Base-by-base conservation (phyloP, 108 stramenopile genomes). In the Chaetoceros tenuissimus region DNA sequence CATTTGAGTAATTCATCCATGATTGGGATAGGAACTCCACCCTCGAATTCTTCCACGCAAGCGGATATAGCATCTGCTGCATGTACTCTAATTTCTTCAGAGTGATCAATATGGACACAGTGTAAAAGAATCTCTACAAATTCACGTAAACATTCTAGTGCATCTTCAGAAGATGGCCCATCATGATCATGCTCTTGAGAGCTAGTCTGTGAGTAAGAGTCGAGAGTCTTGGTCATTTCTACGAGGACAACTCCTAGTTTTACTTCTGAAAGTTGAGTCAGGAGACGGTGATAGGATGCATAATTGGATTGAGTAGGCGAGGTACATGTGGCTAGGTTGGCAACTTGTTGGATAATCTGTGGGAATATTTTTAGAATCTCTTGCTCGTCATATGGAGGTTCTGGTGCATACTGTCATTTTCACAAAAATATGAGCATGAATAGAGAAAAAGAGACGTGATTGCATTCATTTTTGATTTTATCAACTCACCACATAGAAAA, bases 221-320 rank as follows among this genome's bases (percentile, higher is more conserved):
- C 56, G 22, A 57, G 57, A 50, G 30, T 60, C 57, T 57, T 61
- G 40, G 68, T 62, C 53, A 92, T 51, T 58, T 92, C 87, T 27
- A 87, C 85, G 18, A 93, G 56, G 5, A 93, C 73, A 22, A 76
- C 84, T 18, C 82, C 85, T 29, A 89, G 81, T 59, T 89, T 86
- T 50, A 93, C 81, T 46, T 82, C 67, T 21, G 85, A 74, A 24
- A 89, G 60, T 48, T 81, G 77, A 48, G 85, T 71, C 58, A 92
- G 54, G 44, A 93, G 82, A 2, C 75, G 67, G 31, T 61, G 67
- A 46, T 87, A 87, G 17, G 55, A 34, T 20, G 63, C 57, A 66
- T 67, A 89, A 51, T 89, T 68, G 24, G 71, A 46, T 25, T 68
- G 62, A 25, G 28, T 53, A 2, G 66, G 56, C 3, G 55, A 54